Evolutionary conservation across 2,329 filamentous ascomycete genomes (phyloP).

Genomic region (Aspergillus sp.): DNA sequence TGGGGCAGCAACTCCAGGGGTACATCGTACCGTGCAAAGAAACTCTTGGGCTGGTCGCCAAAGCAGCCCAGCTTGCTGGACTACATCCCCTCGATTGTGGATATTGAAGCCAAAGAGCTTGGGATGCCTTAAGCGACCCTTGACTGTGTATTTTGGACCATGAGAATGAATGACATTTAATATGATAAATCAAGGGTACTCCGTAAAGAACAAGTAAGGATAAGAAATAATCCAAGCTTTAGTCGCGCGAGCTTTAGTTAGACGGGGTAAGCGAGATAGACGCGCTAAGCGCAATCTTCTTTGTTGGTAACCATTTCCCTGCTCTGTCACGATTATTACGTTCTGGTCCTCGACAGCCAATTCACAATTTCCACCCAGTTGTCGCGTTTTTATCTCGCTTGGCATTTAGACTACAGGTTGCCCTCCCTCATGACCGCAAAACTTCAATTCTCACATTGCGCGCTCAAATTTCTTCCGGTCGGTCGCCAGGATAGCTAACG

Average conservation of each 20-base stretch:
- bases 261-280: constrained; percentile 19
- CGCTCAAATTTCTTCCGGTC: constrained; percentile 1
- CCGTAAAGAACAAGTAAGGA: not conserved
- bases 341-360: constrained; percentile 15
- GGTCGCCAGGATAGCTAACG: constrained; percentile 17
- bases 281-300: constrained; percentile 11
- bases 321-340: constrained; percentile 10
- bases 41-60: constrained; percentile 45
- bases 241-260: constrained; percentile 11
- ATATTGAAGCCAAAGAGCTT: constrained; percentile 50
- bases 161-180: not conserved
- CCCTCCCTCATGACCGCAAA: not conserved
- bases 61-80: constrained; percentile 55
- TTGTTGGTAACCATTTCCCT: not conserved
- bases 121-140: constrained; percentile 32
- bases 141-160: not conserved
- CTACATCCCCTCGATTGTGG: constrained; percentile 59
- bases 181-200: not conserved
- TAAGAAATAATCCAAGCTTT: constrained; percentile 2
- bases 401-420: constrained; percentile 22
- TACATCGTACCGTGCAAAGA: constrained; percentile 40
- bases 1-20: constrained; percentile 47
- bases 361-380: constrained; percentile 11
- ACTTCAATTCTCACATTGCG: not conserved
- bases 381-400: constrained; percentile 20